phyloP scores from a whole-genome alignment of 345 rosid species.

The Citrus reticulata region DNA sequence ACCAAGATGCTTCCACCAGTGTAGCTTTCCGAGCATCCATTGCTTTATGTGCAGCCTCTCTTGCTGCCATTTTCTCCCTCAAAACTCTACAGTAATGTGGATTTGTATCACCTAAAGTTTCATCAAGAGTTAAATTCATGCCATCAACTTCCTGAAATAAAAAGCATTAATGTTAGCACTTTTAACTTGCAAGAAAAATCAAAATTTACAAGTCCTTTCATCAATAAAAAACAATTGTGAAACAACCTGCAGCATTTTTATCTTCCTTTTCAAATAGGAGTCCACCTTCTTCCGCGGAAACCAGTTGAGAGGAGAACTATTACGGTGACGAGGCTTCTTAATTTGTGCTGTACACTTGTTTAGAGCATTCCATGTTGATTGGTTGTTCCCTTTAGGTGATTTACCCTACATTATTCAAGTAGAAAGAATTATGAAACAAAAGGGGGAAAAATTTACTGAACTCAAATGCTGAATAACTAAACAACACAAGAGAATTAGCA shows the following conservation, averaged over 20 bases:
- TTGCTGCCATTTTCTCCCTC: constrained; percentile 89
- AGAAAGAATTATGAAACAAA: neutral
- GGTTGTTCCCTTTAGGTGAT: constrained; percentile 53
- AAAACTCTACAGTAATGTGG: constrained; percentile 86
- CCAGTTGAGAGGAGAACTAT: constrained; percentile 78
- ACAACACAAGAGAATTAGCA: neutral
- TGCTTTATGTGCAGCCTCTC: constrained; percentile 80
- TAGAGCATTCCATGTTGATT: constrained; percentile 40
- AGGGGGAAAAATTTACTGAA: neutral
- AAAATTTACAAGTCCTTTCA: neutral
- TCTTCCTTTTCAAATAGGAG: constrained; percentile 79
- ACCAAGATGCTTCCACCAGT: constrained; percentile 93
- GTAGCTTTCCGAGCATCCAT: constrained; percentile 93
- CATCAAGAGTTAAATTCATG: constrained; percentile 86
- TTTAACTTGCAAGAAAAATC: neutral
- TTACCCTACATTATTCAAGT: constrained; percentile 45
- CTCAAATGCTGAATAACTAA: neutral
- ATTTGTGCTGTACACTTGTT: constrained; percentile 63
- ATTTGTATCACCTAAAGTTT: constrained; percentile 81
- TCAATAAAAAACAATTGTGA: neutral
- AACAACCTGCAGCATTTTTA: constrained; percentile 82
- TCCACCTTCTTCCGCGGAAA: constrained; percentile 78
- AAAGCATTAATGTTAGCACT: neutral
- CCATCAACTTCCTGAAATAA: constrained; percentile 77
- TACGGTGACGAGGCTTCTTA: constrained; percentile 80